phyloP scores from a whole-genome alignment of 2,329 filamentous ascomycete species.

The Ophiocordyceps polyrhachis-furcata region DNA sequence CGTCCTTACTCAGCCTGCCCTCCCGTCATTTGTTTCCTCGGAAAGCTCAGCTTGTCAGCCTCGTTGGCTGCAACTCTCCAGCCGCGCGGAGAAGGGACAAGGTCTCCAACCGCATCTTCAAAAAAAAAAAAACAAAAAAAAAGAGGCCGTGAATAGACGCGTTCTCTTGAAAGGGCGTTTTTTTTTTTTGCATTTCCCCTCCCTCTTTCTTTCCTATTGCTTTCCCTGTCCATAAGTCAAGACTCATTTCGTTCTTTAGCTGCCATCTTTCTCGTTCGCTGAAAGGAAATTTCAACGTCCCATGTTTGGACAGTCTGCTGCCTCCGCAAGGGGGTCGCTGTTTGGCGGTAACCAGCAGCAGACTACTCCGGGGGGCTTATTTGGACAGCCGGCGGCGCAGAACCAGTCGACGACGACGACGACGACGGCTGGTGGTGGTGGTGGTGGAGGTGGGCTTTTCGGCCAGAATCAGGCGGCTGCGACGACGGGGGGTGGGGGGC shows the following conservation, averaged over 20 bases:
- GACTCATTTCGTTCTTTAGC: not conserved
- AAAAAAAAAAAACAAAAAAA: too few species aligned
- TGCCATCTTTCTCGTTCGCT: not conserved
- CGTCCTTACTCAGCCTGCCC: slow-evolving; percentile 1
- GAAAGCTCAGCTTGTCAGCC: not conserved
- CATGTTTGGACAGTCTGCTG: slow-evolving; percentile 14
- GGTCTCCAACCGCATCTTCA: too few species aligned
- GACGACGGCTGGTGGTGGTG: slow-evolving; percentile 1
- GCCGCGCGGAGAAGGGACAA: too few species aligned
- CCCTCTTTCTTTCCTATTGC: too few species aligned
- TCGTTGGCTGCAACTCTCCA: not conserved
- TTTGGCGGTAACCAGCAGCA: slow-evolving; percentile 2
- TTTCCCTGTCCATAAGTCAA: too few species aligned
- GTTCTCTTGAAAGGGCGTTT: too few species aligned
- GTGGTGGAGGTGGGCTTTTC: slow-evolving; percentile 4
- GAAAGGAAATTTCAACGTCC: slow-evolving; percentile 2
- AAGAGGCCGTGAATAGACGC: too few species aligned
- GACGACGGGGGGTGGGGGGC: slow-evolving; percentile 3
- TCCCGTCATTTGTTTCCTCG: not conserved
- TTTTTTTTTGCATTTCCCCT: too few species aligned
- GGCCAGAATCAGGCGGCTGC: slow-evolving; percentile 5
- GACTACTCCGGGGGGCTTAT: slow-evolving; percentile 1
- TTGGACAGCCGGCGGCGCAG: slow-evolving; percentile 4
- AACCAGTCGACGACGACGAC: slow-evolving; percentile 2
- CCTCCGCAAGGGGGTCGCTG: slow-evolving; percentile 6